These are phyloP conservation scores for Mycosphaerella sp. DNA, from an alignment of 2,329 filamentous ascomycete genomes.

Conservation along the genomic window DNA sequence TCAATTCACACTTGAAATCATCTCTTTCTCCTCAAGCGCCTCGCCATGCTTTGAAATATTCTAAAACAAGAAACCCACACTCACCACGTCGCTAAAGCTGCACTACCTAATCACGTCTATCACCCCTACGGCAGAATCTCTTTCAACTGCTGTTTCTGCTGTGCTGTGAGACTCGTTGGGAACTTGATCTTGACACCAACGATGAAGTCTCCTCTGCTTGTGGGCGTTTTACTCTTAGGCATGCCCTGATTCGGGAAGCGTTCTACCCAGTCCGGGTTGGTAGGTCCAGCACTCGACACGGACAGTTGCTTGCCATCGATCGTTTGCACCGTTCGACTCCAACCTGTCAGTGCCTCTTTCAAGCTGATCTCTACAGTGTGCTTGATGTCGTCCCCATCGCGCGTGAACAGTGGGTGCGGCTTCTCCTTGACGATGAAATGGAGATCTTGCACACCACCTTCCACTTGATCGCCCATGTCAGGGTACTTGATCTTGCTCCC, in stretches of 20 bases:
- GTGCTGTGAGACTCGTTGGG: constrained; percentile 66
- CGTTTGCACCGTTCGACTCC: constrained; percentile 83
- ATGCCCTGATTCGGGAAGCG: constrained; percentile 82
- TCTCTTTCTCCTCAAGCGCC: neutral
- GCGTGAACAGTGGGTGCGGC: constrained; percentile 74
- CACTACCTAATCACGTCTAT: constrained; percentile 24
- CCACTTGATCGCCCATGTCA: constrained; percentile 95
- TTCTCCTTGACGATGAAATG: constrained; percentile 97
- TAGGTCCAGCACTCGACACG: constrained; percentile 75
- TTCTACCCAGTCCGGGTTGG: constrained; percentile 75
- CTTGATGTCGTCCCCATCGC: constrained; percentile 81
- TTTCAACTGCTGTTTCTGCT: constrained; percentile 74
- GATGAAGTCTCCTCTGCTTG: constrained; percentile 77
- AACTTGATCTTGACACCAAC: constrained; percentile 91
- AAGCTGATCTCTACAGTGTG: constrained; percentile 74
- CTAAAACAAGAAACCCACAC: neutral
- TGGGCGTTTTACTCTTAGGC: constrained; percentile 87
- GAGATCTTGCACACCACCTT: constrained; percentile 89
- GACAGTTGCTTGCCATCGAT: constrained; percentile 85
- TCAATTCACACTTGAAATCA: no score
- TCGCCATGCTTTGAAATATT: constrained; percentile 4
- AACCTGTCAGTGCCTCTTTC: constrained; percentile 91
- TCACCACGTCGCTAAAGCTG: neutral
- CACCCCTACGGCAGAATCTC: constrained; percentile 55
- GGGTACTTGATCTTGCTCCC: constrained; percentile 98